Evolutionary conservation across 2,329 filamentous ascomycete genomes (phyloP), one percentile per base, ranked within the genome.

Genomic region (Talaromyces sp.): DNA sequence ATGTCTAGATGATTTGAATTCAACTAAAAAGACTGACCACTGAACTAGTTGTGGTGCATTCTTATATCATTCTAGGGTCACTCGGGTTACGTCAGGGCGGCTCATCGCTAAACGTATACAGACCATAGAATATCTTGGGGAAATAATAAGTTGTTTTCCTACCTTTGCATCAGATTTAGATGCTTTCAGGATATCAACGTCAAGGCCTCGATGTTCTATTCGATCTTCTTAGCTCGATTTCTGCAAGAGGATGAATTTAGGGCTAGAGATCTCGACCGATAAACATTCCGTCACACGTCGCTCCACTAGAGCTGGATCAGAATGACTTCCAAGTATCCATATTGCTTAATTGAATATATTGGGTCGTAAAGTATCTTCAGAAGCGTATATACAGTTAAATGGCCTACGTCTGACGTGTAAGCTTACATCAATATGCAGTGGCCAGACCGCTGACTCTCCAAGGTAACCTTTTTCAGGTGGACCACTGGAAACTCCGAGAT

Each of bases 401-500:
- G 39, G 37, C 22, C 22, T 52, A 10, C 24, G 16, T 19, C 14
- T 37, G 35, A 45, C n/a, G 41, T 47, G n/a, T 33, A 37, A 13
- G 9, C 35, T 52, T 14, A 61, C 59, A 63, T 63, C 50, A 63
- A 31, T 45, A 39, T 49, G 3, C 61, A 63, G 19, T 57, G 61
- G 22, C 50, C 50, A 24, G 50, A 39, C 19, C 19, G 61, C 13
- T 57, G 61, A 16, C 31, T 45, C 33, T 66, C n/a, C 35, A 66
- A 37, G 16, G 59, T 24, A 14, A 66, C 52, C 16, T 62, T 52
- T 49, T 9, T 41, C 50, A 66, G 50, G 37, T 62, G 37, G 41
- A 62, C 64, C 13, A 62, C 52, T 7, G 64, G 64, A 16, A 66
- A 66, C 22, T 66, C 64, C 4, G 64, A 62, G 19, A 66, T 66